These are phyloP conservation scores for Iris macrosiphon DNA, from an alignment of 106 monocot genomes.

Conservation along the genomic window DNA sequence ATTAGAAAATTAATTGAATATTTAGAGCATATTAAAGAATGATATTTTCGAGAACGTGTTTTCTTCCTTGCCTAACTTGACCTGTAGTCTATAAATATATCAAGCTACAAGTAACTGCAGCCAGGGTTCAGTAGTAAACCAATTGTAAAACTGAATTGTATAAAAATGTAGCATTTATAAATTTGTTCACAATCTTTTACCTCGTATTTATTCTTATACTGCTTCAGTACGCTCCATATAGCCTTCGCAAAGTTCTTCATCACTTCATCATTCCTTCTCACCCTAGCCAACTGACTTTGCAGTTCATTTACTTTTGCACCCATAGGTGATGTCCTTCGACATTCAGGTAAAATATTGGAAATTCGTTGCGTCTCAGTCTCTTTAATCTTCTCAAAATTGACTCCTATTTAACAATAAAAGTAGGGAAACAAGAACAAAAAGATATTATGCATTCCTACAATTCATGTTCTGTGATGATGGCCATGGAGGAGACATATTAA, in stretches of 20 bases:
- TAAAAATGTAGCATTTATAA: no score
- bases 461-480: not conserved
- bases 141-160: no score
- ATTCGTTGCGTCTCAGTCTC: conserved; percentile 3
- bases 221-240: conserved; percentile 63
- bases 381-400: conserved; percentile 5
- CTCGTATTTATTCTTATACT: conserved; percentile 56
- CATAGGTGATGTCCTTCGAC: not conserved
- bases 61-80: no score
- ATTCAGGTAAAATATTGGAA: conserved; percentile 8
- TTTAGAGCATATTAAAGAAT: no score
- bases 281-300: conserved; percentile 23
- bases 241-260: conserved; percentile 56
- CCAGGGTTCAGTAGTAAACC: no score
- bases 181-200: no score
- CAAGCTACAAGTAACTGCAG: no score
- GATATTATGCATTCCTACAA: no score
- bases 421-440: not conserved
- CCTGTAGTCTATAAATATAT: no score
- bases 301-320: not conserved
- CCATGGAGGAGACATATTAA: not conserved
- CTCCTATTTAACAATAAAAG: conserved; percentile 1
- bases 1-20: no score
- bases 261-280: conserved; percentile 39
- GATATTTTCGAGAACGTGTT: no score